These are phyloP conservation scores for Trypanosoma rangeli DNA, from an alignment of 208 protist genomes.

Conservation along the genomic window DNA sequence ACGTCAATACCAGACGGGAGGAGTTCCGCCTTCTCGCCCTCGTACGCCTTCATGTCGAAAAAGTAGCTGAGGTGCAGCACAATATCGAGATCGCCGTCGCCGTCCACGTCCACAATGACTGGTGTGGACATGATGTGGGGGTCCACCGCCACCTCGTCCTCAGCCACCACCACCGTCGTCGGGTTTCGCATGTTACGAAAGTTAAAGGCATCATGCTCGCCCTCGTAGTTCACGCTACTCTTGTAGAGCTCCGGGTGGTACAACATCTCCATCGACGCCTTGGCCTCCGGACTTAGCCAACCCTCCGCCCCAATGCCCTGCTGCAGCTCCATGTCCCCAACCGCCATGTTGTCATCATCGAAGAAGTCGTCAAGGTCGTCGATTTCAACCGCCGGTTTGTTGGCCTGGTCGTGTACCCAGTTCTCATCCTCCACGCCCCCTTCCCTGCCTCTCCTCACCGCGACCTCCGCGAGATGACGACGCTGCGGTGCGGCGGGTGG, in stretches of 20 bases:
- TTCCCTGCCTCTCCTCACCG: conserved; percentile 7
- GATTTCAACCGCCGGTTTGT: neutral
- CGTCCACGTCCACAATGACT: conserved; percentile 83
- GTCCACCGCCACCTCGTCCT: conserved; percentile 82
- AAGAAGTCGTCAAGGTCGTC: conserved; percentile 2
- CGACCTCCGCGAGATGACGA: conserved; percentile 7
- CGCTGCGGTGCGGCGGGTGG: neutral
- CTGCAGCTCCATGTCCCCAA: neutral
- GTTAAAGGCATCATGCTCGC: conserved; percentile 39
- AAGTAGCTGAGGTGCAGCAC: conserved; percentile 92
- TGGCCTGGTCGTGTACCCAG: no score
- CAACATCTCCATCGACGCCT: conserved; percentile 67
- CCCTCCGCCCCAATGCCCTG: conserved; percentile 42
- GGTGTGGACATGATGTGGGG: conserved; percentile 88
- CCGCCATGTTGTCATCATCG: conserved; percentile 15
- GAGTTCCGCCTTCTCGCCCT: conserved; percentile 17
- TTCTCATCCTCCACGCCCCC: neutral
- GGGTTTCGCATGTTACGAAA: conserved; percentile 36
- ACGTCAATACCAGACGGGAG: conserved; percentile 45
- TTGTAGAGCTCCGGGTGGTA: conserved; percentile 72
- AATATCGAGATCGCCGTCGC: conserved; percentile 82
- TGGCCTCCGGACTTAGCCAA: conserved; percentile 68
- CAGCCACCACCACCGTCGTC: conserved; percentile 19
- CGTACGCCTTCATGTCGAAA: conserved; percentile 63
- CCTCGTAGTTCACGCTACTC: conserved; percentile 29